Evolutionary conservation across 306 rosid species (phyloP).

Genomic region (Chamaecrista fasciculata): DNA sequence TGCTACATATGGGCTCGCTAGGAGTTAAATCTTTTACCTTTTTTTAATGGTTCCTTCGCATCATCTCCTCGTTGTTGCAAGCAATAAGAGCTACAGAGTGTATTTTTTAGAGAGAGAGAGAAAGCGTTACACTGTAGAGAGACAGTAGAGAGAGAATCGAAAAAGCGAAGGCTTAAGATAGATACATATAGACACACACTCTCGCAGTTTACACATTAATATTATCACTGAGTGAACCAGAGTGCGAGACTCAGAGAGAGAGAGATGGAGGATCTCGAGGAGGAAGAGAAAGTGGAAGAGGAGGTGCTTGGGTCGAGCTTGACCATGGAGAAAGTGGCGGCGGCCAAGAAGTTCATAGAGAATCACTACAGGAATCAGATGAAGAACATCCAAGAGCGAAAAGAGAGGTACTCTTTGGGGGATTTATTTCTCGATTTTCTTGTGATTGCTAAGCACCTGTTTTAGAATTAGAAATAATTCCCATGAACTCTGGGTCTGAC

Average conservation of each 20-base stretch:
- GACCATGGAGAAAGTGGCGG: constrained; percentile 99
- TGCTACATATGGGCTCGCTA: not conserved
- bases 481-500: constrained; percentile 18
- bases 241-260: constrained; percentile 48
- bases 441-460: constrained; percentile 25
- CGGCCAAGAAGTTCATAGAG: constrained; percentile 96
- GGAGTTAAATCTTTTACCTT: not conserved
- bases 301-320: constrained; percentile 82
- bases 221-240: constrained; percentile 29
- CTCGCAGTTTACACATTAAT: constrained; percentile 35
- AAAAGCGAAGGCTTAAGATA: constrained; percentile 24
- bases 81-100: constrained; percentile 47
- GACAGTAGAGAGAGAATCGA: constrained; percentile 23
- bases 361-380: constrained; percentile 95
- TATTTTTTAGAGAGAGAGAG: constrained; percentile 57
- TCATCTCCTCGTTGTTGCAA: constrained; percentile 47
- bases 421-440: constrained; percentile 4
- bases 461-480: not conserved
- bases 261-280: constrained; percentile 83
- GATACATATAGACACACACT: constrained; percentile 31
- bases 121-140: constrained; percentile 15
- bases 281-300: constrained; percentile 51
- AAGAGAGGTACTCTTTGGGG: constrained; percentile 67
- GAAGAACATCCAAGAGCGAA: constrained; percentile 93
- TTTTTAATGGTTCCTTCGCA: constrained; percentile 28